Evolutionary conservation across 73 alveolate species (phyloP).

Genomic region (Loxodes magnus): DNA sequence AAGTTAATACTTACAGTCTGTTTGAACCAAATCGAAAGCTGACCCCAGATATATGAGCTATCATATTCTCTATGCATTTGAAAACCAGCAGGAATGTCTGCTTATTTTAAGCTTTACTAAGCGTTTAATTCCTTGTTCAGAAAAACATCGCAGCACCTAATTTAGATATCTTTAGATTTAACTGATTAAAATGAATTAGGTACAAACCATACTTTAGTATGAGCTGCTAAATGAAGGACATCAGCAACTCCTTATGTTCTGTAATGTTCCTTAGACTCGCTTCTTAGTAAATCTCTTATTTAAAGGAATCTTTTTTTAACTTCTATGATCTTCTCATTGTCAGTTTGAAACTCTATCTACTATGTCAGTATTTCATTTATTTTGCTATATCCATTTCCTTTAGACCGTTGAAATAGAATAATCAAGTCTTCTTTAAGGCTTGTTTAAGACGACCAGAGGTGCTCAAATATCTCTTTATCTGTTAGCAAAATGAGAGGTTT

Average conservation of each 20-base stretch:
- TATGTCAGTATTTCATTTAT: no score
- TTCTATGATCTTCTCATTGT: not conserved
- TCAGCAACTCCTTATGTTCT: slow-evolving; percentile 2
- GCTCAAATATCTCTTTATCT: not conserved
- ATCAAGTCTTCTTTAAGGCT: no score
- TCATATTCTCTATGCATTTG: no score
- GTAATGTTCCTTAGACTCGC: not conserved
- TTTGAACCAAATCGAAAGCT: not conserved
- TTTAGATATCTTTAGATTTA: not conserved
- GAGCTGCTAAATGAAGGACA: not conserved
- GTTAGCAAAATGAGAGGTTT: not conserved
- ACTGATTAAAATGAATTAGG: not conserved
- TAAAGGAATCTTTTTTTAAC: not conserved
- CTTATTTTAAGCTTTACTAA: not conserved
- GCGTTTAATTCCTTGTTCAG: not conserved
- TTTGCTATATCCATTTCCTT: no score
- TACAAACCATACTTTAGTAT: not conserved
- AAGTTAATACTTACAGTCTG: no score
- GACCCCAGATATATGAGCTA: not conserved
- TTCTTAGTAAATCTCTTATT: slow-evolving; percentile 1
- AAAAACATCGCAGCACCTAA: not conserved
- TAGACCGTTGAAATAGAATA: no score
- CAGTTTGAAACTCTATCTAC: no score
- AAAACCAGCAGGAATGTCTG: no score
- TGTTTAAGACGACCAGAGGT: not conserved